Evolutionary conservation across 2,329 filamentous ascomycete genomes (phyloP).

Genomic region (Penicillium sp.): DNA sequence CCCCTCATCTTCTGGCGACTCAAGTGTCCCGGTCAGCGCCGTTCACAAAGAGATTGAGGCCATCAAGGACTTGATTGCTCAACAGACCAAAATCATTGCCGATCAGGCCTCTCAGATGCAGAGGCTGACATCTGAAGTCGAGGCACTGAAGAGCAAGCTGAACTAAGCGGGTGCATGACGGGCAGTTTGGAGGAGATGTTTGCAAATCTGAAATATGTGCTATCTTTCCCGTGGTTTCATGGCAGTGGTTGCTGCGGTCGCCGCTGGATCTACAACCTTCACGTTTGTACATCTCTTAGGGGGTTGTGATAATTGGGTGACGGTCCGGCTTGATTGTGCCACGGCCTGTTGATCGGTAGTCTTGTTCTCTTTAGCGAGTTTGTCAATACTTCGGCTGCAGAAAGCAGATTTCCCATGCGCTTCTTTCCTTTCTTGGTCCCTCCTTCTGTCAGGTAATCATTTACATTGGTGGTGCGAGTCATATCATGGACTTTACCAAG

Average conservation of each 20-base stretch:
- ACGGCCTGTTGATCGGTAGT: slow-evolving; percentile 18
- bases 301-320: slow-evolving; percentile 9
- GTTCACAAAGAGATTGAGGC: slow-evolving; percentile 64
- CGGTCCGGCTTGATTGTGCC: slow-evolving; percentile 2
- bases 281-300: slow-evolving; percentile 6
- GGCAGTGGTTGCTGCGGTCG: background rate
- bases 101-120: slow-evolving; percentile 72
- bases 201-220: slow-evolving; percentile 4
- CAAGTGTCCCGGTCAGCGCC: slow-evolving; percentile 27
- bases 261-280: background rate
- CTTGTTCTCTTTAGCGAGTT: slow-evolving; percentile 19
- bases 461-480: too few species aligned
- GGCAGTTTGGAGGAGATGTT: background rate
- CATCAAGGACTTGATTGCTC: slow-evolving; percentile 71
- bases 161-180: slow-evolving; percentile 30
- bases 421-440: background rate
- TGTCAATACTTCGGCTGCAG: slow-evolving; percentile 20
- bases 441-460: too few species aligned
- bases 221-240: slow-evolving; percentile 1
- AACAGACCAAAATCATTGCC: slow-evolving; percentile 70
- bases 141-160: slow-evolving; percentile 72
- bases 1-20: slow-evolving; percentile 21
- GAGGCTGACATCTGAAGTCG: slow-evolving; percentile 65
- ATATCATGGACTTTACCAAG: too few species aligned
- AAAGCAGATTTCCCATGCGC: slow-evolving; percentile 1